A percentile compares a stretch with the other conserved stretches of the same genome.
These are phyloP conservation scores for Aureobasidium sp. DNA, from an alignment of 2,329 filamentous ascomycete species.

Conservation along the genomic window DNA sequence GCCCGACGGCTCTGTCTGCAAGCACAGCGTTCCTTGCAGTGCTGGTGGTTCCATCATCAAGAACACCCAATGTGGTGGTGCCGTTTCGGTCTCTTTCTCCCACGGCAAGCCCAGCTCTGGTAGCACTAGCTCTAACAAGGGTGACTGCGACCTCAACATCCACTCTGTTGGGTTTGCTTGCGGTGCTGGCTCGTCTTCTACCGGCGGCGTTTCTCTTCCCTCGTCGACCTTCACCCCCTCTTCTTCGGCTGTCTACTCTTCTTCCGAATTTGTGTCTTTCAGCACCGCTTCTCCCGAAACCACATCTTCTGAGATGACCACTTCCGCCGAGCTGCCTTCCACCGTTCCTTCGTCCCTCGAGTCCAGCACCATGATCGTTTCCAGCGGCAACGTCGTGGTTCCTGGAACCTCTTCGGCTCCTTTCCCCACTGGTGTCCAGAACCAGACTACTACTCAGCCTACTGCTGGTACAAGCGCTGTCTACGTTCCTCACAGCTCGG, in stretches of 20 bases:
- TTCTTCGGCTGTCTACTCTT: conserved; percentile 2
- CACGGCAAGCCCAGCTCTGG: conserved; percentile 42
- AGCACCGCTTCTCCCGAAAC: conserved; percentile 21
- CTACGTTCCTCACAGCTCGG: not conserved
- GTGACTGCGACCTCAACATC: conserved; percentile 62
- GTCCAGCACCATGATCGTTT: not conserved
- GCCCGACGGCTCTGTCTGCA: conserved; percentile 74
- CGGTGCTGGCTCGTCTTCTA: conserved; percentile 25
- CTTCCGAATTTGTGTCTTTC: conserved; percentile 15
- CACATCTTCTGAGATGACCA: conserved; percentile 18
- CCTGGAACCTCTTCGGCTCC: conserved; percentile 14
- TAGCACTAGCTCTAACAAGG: conserved; percentile 22
- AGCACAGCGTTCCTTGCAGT: conserved; percentile 62
- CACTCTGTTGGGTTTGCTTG: conserved; percentile 72
- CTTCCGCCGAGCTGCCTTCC: conserved; percentile 13
- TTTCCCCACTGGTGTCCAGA: conserved; percentile 2
- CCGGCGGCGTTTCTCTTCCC: not conserved
- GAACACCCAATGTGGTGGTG: conserved; percentile 90
- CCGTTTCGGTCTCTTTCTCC: conserved; percentile 66
- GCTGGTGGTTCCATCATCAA: conserved; percentile 58
- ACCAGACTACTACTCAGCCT: conserved; percentile 14
- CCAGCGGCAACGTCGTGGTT: conserved; percentile 16
- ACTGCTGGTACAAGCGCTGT: conserved; percentile 1
- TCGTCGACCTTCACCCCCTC: not conserved
- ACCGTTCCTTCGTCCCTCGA: not conserved